Evolutionary conservation across 2,329 filamentous ascomycete genomes (phyloP).

Genomic region (Aspergillus felis): DNA sequence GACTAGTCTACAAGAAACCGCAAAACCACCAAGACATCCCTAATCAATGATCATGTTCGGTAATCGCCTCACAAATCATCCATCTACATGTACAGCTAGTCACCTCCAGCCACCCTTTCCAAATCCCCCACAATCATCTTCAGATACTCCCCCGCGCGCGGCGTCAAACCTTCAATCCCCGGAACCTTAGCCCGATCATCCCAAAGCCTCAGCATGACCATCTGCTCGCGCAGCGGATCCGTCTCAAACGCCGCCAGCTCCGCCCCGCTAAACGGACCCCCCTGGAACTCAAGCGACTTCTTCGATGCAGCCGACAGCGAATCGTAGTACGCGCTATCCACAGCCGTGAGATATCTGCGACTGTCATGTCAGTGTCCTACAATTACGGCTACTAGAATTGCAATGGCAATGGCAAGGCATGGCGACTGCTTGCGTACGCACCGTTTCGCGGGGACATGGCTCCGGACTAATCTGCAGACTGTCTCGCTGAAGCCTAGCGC

Average conservation of each 20-base stretch:
- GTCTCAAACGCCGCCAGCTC: slow-evolving; percentile 27
- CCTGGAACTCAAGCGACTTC: slow-evolving; percentile 36
- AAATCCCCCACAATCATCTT: slow-evolving; percentile 26
- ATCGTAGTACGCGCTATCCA: slow-evolving; percentile 30
- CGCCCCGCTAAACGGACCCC: slow-evolving; percentile 31
- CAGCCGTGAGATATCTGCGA: slow-evolving; percentile 34
- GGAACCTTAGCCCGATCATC: slow-evolving; percentile 37
- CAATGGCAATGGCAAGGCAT: too few relatives aligned
- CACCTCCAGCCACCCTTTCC: background rate
- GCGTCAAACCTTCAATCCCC: slow-evolving; percentile 22
- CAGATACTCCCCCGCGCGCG: slow-evolving; percentile 24
- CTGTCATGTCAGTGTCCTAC: background rate
- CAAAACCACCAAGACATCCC: background rate
- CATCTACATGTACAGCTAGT: background rate
- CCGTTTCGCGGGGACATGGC: slow-evolving; percentile 39
- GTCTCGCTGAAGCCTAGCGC: slow-evolving; percentile 33
- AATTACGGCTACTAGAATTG: too few relatives aligned
- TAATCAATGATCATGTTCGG: too few relatives aligned
- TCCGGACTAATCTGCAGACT: slow-evolving; percentile 35
- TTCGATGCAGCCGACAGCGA: slow-evolving; percentile 36
- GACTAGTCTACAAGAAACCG: background rate
- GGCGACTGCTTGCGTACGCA: background rate
- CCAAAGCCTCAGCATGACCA: slow-evolving; percentile 36
- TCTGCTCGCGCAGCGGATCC: slow-evolving; percentile 32
- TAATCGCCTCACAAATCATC: background rate